Evolutionary conservation across 805 yeast species (phyloP).

Genomic region (Saturnispora silvae): DNA sequence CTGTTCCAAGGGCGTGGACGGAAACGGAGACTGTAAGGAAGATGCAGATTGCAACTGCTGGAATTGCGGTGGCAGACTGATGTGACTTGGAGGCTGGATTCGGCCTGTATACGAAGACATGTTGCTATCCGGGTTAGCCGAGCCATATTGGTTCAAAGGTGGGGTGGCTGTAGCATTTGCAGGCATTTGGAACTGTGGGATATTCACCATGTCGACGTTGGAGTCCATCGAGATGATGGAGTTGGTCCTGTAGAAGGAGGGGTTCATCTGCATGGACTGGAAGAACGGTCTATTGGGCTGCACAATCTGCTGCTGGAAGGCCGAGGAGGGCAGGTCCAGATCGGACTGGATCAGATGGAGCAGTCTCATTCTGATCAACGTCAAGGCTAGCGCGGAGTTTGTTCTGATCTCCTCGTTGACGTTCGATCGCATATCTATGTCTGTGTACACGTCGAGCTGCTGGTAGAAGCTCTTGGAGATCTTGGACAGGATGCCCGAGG

Average conservation of each 20-base stretch:
- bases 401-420: constrained; percentile 21
- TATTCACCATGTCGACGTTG: constrained; percentile 8
- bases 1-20: no score
- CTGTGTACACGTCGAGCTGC: constrained; percentile 14
- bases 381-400: constrained; percentile 17
- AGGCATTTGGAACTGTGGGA: constrained; percentile 13
- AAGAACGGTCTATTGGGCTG: no score
- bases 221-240: constrained; percentile 16
- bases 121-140: no score
- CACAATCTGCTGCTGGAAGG: no score
- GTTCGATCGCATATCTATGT: constrained; percentile 18
- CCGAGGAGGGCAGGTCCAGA: constrained; percentile 7
- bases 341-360: constrained; percentile 22
- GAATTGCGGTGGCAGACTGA: no score
- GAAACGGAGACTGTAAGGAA: no score
- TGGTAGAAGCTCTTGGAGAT: constrained; percentile 43
- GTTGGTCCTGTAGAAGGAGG: constrained; percentile 19
- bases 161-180: no score
- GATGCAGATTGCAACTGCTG: no score
- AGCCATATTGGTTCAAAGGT: no score
- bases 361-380: constrained; percentile 25
- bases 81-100: no score
- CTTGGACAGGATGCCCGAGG: constrained; percentile 52
- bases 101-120: no score
- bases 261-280: no score